phyloP scores from a whole-genome alignment of 2,329 filamentous ascomycete genomes.

The Sporothrix schenckii region DNA sequence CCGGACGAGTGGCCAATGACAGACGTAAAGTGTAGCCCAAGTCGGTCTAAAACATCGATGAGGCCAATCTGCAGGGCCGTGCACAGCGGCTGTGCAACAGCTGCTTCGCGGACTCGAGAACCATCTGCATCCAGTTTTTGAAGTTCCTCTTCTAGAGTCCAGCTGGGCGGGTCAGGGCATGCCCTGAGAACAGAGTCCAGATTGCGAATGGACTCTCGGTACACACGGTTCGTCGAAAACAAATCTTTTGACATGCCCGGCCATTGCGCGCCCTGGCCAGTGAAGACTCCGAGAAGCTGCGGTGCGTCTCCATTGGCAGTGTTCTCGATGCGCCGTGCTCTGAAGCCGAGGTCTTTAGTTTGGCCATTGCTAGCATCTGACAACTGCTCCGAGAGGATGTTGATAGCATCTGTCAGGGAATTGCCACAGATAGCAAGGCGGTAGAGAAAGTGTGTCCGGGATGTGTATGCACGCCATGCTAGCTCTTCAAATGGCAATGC shows the following conservation, averaged over 20 bases:
- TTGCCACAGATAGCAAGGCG: slow-evolving; percentile 22
- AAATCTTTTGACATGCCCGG: slow-evolving; percentile 30
- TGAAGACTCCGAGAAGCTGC: slow-evolving; percentile 35
- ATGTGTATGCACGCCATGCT: slow-evolving; percentile 17
- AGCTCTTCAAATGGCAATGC: slow-evolving; percentile 31
- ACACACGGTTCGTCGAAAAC: slow-evolving; percentile 17
- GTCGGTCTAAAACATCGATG: slow-evolving; percentile 40
- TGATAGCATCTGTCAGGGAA: slow-evolving; percentile 4
- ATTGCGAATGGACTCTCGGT: slow-evolving; percentile 42
- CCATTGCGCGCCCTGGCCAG: slow-evolving; percentile 40
- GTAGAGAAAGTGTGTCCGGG: slow-evolving; percentile 22
- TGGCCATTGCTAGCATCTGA: neutral
- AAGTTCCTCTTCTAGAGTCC: slow-evolving; percentile 32
- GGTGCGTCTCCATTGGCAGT: neutral
- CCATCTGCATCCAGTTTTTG: slow-evolving; percentile 12
- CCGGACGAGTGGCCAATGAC: slow-evolving; percentile 45
- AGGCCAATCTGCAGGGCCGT: slow-evolving; percentile 43
- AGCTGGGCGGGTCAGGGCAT: slow-evolving; percentile 30
- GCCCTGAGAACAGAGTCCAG: slow-evolving; percentile 42
- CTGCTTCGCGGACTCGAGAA: slow-evolving; percentile 27
- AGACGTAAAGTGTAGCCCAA: slow-evolving; percentile 37
- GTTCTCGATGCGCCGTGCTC: slow-evolving; percentile 14
- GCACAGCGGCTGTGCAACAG: slow-evolving; percentile 40
- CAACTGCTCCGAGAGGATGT: neutral
- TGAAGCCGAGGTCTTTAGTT: slow-evolving; percentile 10